Conservation (phyloP, 306 rosid genomes). For the Dalbergia oliveri region DNA sequence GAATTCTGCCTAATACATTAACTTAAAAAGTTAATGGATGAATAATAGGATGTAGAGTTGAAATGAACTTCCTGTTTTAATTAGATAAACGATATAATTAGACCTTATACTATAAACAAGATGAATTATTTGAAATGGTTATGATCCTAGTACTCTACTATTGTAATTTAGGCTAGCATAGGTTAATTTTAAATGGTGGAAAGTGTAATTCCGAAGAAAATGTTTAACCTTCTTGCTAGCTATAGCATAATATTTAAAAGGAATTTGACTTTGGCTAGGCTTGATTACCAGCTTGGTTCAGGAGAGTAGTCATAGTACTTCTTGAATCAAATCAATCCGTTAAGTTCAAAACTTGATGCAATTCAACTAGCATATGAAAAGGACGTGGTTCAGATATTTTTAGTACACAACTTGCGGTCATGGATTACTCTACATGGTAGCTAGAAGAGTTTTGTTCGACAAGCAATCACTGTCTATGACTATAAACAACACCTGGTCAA, state of each 20-base stretch:
- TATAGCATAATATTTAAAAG: background rate
- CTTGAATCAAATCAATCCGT: background rate
- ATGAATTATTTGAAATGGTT: background rate
- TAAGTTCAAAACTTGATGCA: background rate
- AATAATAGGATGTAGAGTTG: background rate
- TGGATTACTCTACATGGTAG: background rate
- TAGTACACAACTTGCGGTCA: background rate
- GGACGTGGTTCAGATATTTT: conserved; percentile 6
- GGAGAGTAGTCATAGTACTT: background rate
- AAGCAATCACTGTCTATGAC: background rate
- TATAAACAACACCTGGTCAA: background rate
- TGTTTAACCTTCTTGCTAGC: conserved; percentile 2
- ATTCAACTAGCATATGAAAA: background rate
- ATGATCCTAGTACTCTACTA: conserved; percentile 12
- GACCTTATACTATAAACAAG: background rate
- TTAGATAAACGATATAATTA: background rate
- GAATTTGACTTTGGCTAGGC: conserved; percentile 4
- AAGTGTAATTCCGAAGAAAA: background rate
- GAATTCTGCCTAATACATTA: background rate
- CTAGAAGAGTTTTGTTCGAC: background rate
- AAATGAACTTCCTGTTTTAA: background rate
- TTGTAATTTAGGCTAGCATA: background rate
- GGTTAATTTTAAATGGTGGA: background rate
- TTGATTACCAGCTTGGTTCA: conserved; percentile 12
- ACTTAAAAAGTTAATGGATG: background rate